A percentile compares a stretch with the other conserved stretches of the same genome.
Conservation (phyloP, 257 asterid genomes). For the Avicennia marina region DNA sequence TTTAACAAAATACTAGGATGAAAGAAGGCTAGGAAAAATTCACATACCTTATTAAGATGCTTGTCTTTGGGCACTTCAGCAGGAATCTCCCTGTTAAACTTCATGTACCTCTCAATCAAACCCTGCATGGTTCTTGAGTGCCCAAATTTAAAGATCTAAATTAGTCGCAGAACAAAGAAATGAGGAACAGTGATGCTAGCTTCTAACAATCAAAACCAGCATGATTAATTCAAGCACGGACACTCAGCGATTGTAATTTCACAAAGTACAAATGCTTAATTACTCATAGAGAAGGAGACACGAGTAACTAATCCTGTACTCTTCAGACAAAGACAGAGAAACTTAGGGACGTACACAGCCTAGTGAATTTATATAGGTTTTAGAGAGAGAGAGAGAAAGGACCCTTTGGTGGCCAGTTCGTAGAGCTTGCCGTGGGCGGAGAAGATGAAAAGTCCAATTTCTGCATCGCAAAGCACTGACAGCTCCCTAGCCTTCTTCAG, state of each 20-base stretch:
- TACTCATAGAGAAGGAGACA: no score
- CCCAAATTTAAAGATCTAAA: neutral
- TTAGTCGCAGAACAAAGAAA: neutral
- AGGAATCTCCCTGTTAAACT: conserved; percentile 34
- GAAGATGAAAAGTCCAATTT: conserved; percentile 79
- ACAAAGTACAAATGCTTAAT: no score
- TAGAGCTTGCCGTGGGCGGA: conserved; percentile 85
- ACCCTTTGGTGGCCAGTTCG: conserved; percentile 89
- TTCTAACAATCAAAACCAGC: no score
- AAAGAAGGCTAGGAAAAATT: conserved; percentile 20
- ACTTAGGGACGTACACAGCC: no score
- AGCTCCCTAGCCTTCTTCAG: conserved; percentile 96
- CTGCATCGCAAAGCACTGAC: conserved; percentile 88
- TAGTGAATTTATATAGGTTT: no score
- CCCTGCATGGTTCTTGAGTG: conserved; percentile 81
- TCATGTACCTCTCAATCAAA: conserved; percentile 71
- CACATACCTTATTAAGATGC: conserved; percentile 16
- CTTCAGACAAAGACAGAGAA: neutral
- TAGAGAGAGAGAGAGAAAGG: neutral
- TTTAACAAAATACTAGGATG: neutral
- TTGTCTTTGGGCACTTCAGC: conserved; percentile 34
- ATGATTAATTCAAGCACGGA: neutral
- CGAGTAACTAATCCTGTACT: no score
- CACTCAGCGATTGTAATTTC: neutral
- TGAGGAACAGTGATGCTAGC: no score